Evolutionary conservation across 2,329 filamentous ascomycete species (phyloP), one percentile per base, ranked within the genome.

Genomic region (Teratosphaeria pseudoeucalypti): DNA sequence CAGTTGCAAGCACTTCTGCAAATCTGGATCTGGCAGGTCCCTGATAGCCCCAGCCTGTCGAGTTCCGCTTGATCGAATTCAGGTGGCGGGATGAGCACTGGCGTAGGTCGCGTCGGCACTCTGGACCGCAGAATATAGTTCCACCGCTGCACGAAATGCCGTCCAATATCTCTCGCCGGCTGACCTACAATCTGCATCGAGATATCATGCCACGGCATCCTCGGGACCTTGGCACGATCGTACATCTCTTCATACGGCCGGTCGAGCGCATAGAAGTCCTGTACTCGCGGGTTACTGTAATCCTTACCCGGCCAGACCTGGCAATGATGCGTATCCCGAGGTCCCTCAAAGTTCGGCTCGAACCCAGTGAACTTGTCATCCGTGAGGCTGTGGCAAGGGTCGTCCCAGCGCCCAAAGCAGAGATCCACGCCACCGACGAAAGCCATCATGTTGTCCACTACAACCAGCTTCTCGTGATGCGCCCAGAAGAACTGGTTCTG

Each of bases 401-500:
- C 95, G 72, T 97, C 94, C 94, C 94, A 99, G 67, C 94, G 85
- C 54, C 94, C 94, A 73, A 97, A 96, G 75, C 94, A 99, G 26
- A 99, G 79, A 77, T 99, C 94, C 63, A 99, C 90, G 39, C 94
- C 94, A 61, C 94, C 94, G 55, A 96, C 86, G 72, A 99, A 97
- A 11, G 92, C 94, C 56, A 97, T 85, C 58, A 92, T 94, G 70
- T 97, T 94, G 71, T 99, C 94, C 19, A 99, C 89, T 49, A 99
- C 85, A 69, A 91, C 92, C n/a, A 99, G 83, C 75, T 99, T 99
- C 73, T 99, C 94, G 75, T 99, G 94, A 71, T 99, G 94, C 1
- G 94, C 94, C 81, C 95, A 99, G 79, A 99, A 99, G 78, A 99
- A 99, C 54, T 96, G 95, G 69, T 97, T 97, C 76, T 99, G 95